Percentiles rank a stretch among this genome's conserved stretches.
Evolutionary conservation across 2,329 filamentous ascomycete genomes (phyloP).

Genomic region (Aspergillus pseudotamarii): DNA sequence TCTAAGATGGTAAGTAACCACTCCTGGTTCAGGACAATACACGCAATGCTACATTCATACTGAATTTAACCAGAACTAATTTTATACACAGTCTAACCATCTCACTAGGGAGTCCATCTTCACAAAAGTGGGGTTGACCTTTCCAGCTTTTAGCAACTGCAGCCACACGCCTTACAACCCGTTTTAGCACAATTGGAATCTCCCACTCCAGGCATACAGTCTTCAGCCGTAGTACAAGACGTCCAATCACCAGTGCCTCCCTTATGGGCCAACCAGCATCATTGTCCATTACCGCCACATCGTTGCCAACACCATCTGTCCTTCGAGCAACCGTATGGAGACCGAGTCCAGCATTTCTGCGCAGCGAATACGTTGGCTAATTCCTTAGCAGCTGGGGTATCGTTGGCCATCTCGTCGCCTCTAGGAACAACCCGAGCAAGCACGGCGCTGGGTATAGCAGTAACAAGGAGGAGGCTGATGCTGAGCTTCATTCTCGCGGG

Average conservation of each 20-base stretch:
- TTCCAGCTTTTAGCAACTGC: background rate
- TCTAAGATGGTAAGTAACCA: too few species aligned
- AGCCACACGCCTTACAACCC: background rate
- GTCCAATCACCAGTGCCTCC: background rate
- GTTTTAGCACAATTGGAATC: background rate
- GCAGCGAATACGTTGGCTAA: background rate
- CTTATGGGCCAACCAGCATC: background rate
- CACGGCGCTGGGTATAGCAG: background rate
- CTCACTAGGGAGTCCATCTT: too few species aligned
- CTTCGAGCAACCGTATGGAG: background rate
- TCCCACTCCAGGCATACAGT: background rate
- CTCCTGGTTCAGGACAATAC: too few species aligned
- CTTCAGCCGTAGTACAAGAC: background rate
- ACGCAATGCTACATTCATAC: too few species aligned
- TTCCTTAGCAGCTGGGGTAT: background rate
- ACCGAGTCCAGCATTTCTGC: background rate
- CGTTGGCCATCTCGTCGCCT: background rate
- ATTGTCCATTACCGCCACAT: background rate
- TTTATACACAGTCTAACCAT: too few species aligned
- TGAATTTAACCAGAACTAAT: rapidly evolving
- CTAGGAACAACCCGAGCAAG: background rate
- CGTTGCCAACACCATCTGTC: background rate
- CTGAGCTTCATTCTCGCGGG: background rate
- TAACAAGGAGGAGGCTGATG: background rate
- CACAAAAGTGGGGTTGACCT: background rate